These are phyloP conservation scores for Amanita phalloides DNA, from an alignment of 768 basidiomycete species.

Conservation along the genomic window DNA sequence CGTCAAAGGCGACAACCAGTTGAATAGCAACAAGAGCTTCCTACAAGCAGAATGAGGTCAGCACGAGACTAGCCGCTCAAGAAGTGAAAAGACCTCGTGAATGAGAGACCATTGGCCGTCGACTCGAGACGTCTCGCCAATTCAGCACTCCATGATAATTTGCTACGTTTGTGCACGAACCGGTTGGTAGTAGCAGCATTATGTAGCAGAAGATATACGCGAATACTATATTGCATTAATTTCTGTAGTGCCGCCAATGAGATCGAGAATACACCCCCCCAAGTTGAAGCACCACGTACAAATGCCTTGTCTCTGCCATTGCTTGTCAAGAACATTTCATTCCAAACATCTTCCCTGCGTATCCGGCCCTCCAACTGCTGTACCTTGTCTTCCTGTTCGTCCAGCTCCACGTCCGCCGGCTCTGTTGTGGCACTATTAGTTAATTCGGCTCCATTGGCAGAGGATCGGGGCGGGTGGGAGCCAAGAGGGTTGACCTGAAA, in stretches of 20 bases:
- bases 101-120: slow-evolving; percentile 58
- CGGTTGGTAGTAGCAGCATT: slow-evolving; percentile 32
- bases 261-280: not conserved
- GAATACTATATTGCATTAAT: slow-evolving; percentile 78
- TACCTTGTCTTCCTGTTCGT: slow-evolving; percentile 37
- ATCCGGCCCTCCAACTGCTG: slow-evolving; percentile 37
- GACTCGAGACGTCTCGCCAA: slow-evolving; percentile 50
- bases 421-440: slow-evolving; percentile 26
- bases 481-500: slow-evolving; percentile 82
- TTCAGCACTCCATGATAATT: slow-evolving; percentile 43
- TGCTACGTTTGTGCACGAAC: slow-evolving; percentile 34
- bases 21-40: slow-evolving; percentile 73
- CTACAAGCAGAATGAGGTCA: slow-evolving; percentile 32
- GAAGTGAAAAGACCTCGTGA: slow-evolving; percentile 46
- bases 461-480: slow-evolving; percentile 66
- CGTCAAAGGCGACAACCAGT: slow-evolving; percentile 73
- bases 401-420: slow-evolving; percentile 34
- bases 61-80: not conserved
- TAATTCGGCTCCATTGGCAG: slow-evolving; percentile 31
- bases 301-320: slow-evolving; percentile 79
- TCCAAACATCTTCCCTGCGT: slow-evolving; percentile 61
- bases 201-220: slow-evolving; percentile 66
- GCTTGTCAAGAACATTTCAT: slow-evolving; percentile 69
- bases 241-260: slow-evolving; percentile 36
- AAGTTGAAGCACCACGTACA: slow-evolving; percentile 32